Evolutionary conservation across 2,329 filamentous ascomycete species (phyloP).

Genomic region (Fusarium humuli): DNA sequence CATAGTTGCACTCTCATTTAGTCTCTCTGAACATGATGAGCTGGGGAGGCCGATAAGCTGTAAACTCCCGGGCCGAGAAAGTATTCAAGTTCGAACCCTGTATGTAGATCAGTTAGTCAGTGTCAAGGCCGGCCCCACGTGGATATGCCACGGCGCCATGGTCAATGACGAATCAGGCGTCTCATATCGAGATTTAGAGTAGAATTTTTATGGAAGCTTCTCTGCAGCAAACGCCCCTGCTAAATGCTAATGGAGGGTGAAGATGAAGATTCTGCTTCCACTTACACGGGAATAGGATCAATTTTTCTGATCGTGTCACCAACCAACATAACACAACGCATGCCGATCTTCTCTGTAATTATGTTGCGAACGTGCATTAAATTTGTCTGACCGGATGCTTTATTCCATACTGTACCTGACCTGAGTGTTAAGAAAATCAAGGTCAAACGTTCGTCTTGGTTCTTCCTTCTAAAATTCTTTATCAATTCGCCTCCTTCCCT

Average conservation of each 20-base stretch:
- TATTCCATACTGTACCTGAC: background rate
- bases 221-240: slow-evolving; percentile 1
- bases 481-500: background rate
- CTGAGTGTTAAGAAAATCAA: background rate
- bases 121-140: slow-evolving; percentile 17
- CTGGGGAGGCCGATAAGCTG: background rate
- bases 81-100: slow-evolving; percentile 16
- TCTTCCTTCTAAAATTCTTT: background rate
- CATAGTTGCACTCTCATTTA: background rate
- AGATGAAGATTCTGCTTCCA: slow-evolving; percentile 2
- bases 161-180: slow-evolving; percentile 22
- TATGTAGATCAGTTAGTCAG: slow-evolving; percentile 27
- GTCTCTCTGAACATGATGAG: background rate
- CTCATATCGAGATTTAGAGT: slow-evolving; percentile 19
- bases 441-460: background rate
- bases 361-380: background rate
- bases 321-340: background rate
- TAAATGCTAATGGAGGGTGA: background rate
- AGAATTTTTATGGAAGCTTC: slow-evolving; percentile 10
- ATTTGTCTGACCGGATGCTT: background rate
- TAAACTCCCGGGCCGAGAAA: background rate
- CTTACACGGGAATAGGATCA: slow-evolving; percentile 1
- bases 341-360: background rate
- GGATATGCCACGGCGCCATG: background rate
- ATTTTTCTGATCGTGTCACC: background rate